These are phyloP conservation scores for Diaporthe ilicicola DNA, from an alignment of 2,329 filamentous ascomycete species.

Conservation along the genomic window DNA sequence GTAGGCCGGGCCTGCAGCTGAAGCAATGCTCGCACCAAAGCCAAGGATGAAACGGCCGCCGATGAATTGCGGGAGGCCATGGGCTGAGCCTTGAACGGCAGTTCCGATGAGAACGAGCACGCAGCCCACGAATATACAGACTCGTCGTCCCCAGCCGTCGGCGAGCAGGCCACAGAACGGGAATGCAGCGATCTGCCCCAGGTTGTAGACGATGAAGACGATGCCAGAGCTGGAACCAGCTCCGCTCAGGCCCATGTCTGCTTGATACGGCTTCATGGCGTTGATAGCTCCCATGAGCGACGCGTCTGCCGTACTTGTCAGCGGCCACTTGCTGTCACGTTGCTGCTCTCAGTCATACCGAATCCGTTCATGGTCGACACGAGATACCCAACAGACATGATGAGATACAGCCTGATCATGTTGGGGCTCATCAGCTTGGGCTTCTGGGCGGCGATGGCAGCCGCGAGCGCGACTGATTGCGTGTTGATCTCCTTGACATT, in stretches of 20 bases:
- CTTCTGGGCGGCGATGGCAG: constrained; percentile 46
- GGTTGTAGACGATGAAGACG: constrained; percentile 61
- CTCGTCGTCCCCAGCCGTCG: constrained; percentile 56
- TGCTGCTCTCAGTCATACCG: constrained; percentile 34
- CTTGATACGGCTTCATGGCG: constrained; percentile 59
- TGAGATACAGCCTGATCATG: constrained; percentile 48
- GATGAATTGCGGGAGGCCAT: constrained; percentile 53
- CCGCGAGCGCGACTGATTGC: constrained; percentile 46
- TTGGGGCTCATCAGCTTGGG: constrained; percentile 43
- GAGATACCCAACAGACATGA: constrained; percentile 50
- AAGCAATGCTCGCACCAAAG: constrained; percentile 60
- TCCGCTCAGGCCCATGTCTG: constrained; percentile 52
- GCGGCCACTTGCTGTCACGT: neutral
- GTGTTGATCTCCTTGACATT: constrained; percentile 45
- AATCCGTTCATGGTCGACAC: constrained; percentile 65
- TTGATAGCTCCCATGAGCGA: constrained; percentile 62
- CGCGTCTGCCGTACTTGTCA: constrained; percentile 49
- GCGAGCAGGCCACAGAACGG: constrained; percentile 56
- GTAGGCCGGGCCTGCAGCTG: constrained; percentile 56
- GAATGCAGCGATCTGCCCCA: constrained; percentile 57
- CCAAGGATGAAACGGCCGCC: constrained; percentile 69
- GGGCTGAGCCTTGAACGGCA: constrained; percentile 54
- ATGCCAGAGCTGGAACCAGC: constrained; percentile 52
- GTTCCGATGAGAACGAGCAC: constrained; percentile 55
- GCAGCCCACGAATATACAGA: constrained; percentile 56